These are phyloP conservation scores for Mycena alexandri DNA, from an alignment of 768 basidiomycete genomes.

Conservation along the genomic window DNA sequence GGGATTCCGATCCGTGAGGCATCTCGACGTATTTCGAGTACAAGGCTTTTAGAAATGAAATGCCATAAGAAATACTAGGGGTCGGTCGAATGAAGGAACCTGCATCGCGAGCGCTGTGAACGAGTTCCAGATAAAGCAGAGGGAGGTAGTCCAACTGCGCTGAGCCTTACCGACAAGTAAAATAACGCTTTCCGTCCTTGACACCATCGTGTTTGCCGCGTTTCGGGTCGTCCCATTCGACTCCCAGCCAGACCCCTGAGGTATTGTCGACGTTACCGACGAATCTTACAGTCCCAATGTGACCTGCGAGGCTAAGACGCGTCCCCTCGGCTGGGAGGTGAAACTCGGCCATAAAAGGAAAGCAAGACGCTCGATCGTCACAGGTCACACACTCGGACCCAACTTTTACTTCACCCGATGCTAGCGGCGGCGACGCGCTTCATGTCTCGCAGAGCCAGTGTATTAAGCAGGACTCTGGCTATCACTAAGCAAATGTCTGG, in stretches of 20 bases:
- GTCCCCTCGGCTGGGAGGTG: slow-evolving; percentile 58
- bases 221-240: slow-evolving; percentile 92
- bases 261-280: slow-evolving; percentile 74
- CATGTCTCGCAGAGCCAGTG: slow-evolving; percentile 58
- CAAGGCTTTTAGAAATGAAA: slow-evolving; percentile 82
- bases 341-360: slow-evolving; percentile 40
- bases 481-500: slow-evolving; percentile 60
- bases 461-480: slow-evolving; percentile 57
- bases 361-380: slow-evolving; percentile 8
- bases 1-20: slow-evolving; percentile 61
- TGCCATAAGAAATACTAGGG: slow-evolving; percentile 69
- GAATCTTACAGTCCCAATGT: slow-evolving; percentile 79
- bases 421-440: slow-evolving; percentile 44
- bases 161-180: slow-evolving; percentile 76
- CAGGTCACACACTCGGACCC: slow-evolving; percentile 20
- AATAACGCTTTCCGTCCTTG: slow-evolving; percentile 84
- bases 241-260: slow-evolving; percentile 87
- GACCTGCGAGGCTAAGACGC: slow-evolving; percentile 65
- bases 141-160: background rate
- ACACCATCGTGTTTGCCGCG: slow-evolving; percentile 91
- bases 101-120: slow-evolving; percentile 65
- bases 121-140: slow-evolving; percentile 17
- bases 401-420: slow-evolving; percentile 45
- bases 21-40: slow-evolving; percentile 81
- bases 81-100: slow-evolving; percentile 88